Base-by-base conservation (phyloP, 495 filamentous ascomycete genomes). In the Halenospora varia region DNA sequence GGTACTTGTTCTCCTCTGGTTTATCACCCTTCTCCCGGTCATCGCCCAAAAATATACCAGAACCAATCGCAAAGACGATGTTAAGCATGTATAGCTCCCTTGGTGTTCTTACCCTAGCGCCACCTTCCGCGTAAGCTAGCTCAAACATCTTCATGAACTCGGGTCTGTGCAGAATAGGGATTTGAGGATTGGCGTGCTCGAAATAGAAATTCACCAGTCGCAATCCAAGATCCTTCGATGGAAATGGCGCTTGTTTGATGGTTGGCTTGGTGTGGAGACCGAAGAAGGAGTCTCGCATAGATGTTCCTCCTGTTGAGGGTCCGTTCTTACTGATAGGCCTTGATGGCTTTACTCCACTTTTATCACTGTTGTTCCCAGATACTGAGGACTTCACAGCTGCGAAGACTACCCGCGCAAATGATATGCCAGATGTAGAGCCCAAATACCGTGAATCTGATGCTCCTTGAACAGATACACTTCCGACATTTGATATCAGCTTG, bases 31-130 rank as follows among this genome's bases (percentile, higher is more conserved):
- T 71, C 75, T 65, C 62, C 23, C 71, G 67, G 22, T 80, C 77
- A 55, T 83, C 86, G 50, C 86, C 88, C 61, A 96, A 82, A 59
- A 96, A 95, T 61, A 96, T 96, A 0, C 92, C 93, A 11, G 90
- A 88, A 9, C 93, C 93, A 59, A 97, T 96, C 4, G 93, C 93
- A 73, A 93, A 97, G n/a, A 97, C 93, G 69, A 97, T 97, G 70
- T 96, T 96, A 48, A 97, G 79, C 70, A 92, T 83, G 67, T 97
- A 97, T 13, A 92, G 82, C 70, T 96, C 92, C 50, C 89, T 82
- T 8, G 92, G 83, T 18, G 87, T 89, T 25, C 90, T 82, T 54
- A 82, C 81, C 55, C 83, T 82, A 51, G 82, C 82, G 29, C 86
- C 82, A 35, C 54, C 56, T 8, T 82, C 74, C 2, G 78, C 74